Conservation (phyloP, 2,329 filamentous ascomycete species). For the Clarireedia hainanense region DNA sequence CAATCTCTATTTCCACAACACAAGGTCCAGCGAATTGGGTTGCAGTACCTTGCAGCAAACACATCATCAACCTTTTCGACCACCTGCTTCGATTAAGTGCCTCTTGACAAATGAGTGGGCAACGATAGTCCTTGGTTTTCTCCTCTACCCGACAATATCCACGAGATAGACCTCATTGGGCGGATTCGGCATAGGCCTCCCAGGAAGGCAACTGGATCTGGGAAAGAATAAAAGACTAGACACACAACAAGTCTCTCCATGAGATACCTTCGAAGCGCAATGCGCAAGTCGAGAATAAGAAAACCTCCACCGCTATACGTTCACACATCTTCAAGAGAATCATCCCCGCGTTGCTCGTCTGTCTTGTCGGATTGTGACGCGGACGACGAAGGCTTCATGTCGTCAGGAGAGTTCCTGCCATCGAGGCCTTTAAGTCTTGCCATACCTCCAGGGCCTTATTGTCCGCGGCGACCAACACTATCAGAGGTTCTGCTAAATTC, state of each 20-base stretch:
- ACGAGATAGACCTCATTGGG: slow-evolving; percentile 1
- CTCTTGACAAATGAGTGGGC: slow-evolving; percentile 20
- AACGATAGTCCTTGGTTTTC: slow-evolving; percentile 17
- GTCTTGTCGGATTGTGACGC: slow-evolving; percentile 34
- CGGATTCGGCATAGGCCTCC: neutral
- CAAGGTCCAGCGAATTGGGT: slow-evolving; percentile 11
- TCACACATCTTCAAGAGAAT: slow-evolving; percentile 22
- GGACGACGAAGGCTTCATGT: slow-evolving; percentile 43
- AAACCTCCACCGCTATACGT: slow-evolving; percentile 27
- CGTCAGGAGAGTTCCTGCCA: slow-evolving; percentile 35
- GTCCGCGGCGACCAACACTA: slow-evolving; percentile 61
- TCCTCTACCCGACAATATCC: slow-evolving; percentile 10
- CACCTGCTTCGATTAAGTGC: slow-evolving; percentile 15
- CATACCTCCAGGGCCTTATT: slow-evolving; percentile 39
- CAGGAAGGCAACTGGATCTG: neutral
- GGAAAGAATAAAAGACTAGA: slow-evolving; percentile 9
- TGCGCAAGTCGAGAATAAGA: slow-evolving; percentile 29
- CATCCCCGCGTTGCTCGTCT: slow-evolving; percentile 27
- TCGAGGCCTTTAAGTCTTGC: slow-evolving; percentile 38
- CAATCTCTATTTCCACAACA: slow-evolving; percentile 18
- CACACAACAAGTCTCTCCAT: slow-evolving; percentile 50
- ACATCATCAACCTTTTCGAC: slow-evolving; percentile 7
- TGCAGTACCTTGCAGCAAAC: slow-evolving; percentile 18
- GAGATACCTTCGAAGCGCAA: slow-evolving; percentile 30
- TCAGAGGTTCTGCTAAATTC: slow-evolving; percentile 82